A percentile compares a stretch with the other conserved stretches of the same genome.
phyloP scores from a whole-genome alignment of 1,139 yeast genomes.

The Pichia sp. region DNA sequence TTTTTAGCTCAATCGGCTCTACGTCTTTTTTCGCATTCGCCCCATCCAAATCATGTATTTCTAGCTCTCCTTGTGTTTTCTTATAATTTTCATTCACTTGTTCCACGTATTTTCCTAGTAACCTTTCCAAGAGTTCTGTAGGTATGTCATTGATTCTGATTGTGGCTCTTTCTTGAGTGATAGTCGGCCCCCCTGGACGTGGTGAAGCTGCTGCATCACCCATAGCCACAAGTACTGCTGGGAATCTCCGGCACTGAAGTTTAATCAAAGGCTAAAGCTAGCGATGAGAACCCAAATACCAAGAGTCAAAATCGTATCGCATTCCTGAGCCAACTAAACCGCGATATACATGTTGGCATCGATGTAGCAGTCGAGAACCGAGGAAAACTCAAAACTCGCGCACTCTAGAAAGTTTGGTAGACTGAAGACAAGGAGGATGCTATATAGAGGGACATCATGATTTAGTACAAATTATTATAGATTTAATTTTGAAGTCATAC shows the following conservation, averaged over 20 bases:
- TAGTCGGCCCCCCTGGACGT: not conserved
- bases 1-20: constrained; percentile 21
- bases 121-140: constrained; percentile 10
- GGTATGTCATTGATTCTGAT: constrained; percentile 14
- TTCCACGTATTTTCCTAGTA: constrained; percentile 10
- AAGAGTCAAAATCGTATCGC: too few species aligned
- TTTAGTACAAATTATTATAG: constrained; percentile 4
- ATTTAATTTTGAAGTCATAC: constrained; percentile 10
- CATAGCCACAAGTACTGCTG: not conserved
- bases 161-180: constrained; percentile 1
- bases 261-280: too few species aligned
- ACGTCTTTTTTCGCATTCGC: not conserved
- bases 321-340: not conserved
- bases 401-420: not conserved
- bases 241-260: too few species aligned
- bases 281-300: too few species aligned
- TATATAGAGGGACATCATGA: not conserved
- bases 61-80: constrained; percentile 14
- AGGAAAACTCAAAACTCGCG: not conserved
- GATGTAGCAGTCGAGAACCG: not conserved
- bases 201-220: not conserved
- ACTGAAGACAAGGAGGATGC: not conserved
- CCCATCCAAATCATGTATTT: constrained; percentile 1
- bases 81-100: constrained; percentile 10
- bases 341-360: not conserved